phyloP scores from a whole-genome alignment of 495 filamentous ascomycete species.

The Cercophora newfieldiana region DNA sequence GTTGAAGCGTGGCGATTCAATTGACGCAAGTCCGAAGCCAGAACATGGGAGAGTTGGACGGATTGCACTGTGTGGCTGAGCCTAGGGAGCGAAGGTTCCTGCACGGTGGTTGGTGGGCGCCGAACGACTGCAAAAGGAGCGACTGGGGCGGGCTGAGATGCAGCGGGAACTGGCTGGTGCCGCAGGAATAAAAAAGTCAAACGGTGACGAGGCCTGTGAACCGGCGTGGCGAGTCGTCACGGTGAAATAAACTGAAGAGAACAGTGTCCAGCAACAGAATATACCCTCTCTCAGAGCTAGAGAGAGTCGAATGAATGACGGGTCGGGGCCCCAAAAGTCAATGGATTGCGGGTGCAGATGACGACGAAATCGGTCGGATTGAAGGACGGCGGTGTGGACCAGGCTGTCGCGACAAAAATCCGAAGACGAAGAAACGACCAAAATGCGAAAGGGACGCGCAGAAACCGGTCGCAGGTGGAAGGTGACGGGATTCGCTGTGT shows the following conservation, averaged over 20 bases:
- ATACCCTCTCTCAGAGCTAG: constrained; percentile 1
- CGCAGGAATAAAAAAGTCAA: constrained; percentile 1
- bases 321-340: neutral
- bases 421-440: neutral
- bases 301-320: constrained; percentile 8
- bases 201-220: neutral
- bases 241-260: constrained; percentile 12
- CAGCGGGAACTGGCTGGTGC: constrained; percentile 7
- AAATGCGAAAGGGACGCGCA: neutral
- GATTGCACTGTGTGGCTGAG: constrained; percentile 12
- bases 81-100: neutral
- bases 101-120: constrained; percentile 13
- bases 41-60: constrained; percentile 22
- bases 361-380: neutral
- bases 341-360: neutral
- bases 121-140: constrained; percentile 14
- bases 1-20: constrained; percentile 33
- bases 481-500: neutral
- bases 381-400: neutral
- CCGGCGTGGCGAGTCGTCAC: constrained; percentile 9
- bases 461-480: neutral
- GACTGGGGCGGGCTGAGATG: constrained; percentile 8
- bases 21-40: constrained; percentile 20
- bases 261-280: constrained; percentile 19
- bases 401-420: neutral